Evolutionary conservation across 306 rosid genomes (phyloP), one percentile per base, ranked within the genome.

Genomic region (cucumber (Cucumis sativus)): DNA sequence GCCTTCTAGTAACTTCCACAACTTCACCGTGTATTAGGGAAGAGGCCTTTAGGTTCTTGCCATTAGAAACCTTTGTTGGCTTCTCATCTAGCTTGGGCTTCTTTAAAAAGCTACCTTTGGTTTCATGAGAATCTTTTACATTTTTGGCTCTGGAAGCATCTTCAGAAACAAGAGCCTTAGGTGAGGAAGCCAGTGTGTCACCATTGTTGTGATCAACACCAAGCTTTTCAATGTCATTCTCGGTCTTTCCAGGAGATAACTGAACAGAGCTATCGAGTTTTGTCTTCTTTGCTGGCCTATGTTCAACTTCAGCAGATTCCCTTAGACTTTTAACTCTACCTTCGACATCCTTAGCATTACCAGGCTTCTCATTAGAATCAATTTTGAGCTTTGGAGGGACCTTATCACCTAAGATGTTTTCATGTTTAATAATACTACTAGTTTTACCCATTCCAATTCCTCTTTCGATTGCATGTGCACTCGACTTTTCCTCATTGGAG

Each of bases 1-100:
- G 91, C 76, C 87, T 82, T 73, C 62, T 81, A 64, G 93, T 74
- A 75, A 88, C 91, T 78, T 90, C 88, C 58, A 43, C 41, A 11
- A 71, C 79, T 59, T 37, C 70, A 40, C 58, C 74, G 78, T 83
- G 89, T 20, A 75, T 62, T 77, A 78, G n/a, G 20, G 85, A 55
- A 69, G 88, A 67, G 63, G 81, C 81, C 84, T 85, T 84, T 40
- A 39, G 49, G 74, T 78, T 80, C 85, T 81, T 86, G 66, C 83
- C 86, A 58, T 61, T 7, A 33, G 80, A 62, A 70, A 64, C 66
- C 71, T 75, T 77, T 9, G 72, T 16, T 21, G 78, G 78, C 74
- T 78, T 78, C 18, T 71, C 81, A 40, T 69, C 70, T 25, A 55
- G 79, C 79, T 85, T 91, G 80, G 74, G 72, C 90, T 85, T 90